Evolutionary conservation across 495 filamentous ascomycete genomes (phyloP).

Genomic region (Daldinia bambusicola): DNA sequence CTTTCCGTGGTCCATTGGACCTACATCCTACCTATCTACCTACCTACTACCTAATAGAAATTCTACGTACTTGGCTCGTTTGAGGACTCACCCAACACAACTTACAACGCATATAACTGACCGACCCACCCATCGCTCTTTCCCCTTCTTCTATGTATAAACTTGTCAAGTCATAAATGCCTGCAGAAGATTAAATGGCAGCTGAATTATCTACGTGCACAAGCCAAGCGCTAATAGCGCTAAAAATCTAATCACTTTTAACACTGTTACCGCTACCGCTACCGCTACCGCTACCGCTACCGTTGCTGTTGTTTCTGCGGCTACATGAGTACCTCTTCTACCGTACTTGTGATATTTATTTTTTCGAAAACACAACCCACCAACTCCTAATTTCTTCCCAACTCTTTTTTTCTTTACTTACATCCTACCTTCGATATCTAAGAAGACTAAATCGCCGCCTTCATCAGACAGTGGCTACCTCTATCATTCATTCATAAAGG

Average conservation of each 20-base stretch:
- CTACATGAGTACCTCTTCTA: no score
- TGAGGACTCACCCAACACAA: not conserved
- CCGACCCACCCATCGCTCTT: not conserved
- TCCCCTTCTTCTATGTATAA: not conserved
- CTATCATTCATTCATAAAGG: no score
- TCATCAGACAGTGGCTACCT: not conserved
- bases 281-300: not conserved
- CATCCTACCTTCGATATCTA: not conserved
- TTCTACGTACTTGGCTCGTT: not conserved
- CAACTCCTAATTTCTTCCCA: not conserved
- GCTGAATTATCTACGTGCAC: conserved; percentile 17
- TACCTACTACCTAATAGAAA: not conserved
- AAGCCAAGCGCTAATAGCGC: conserved; percentile 26
- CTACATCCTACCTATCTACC: no score
- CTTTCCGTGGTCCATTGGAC: not conserved
- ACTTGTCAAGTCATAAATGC: not conserved
- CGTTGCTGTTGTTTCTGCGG: no score
- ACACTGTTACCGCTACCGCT: not conserved
- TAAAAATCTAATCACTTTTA: conserved; percentile 12
- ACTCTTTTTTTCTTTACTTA: not conserved
- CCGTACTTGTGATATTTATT: not conserved
- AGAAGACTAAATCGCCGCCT: not conserved
- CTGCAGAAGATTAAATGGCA: not conserved
- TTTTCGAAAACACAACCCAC: no score
- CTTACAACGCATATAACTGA: conserved; percentile 3